Conservation (phyloP, 805 yeast species). For the Starmerella sp. region DNA sequence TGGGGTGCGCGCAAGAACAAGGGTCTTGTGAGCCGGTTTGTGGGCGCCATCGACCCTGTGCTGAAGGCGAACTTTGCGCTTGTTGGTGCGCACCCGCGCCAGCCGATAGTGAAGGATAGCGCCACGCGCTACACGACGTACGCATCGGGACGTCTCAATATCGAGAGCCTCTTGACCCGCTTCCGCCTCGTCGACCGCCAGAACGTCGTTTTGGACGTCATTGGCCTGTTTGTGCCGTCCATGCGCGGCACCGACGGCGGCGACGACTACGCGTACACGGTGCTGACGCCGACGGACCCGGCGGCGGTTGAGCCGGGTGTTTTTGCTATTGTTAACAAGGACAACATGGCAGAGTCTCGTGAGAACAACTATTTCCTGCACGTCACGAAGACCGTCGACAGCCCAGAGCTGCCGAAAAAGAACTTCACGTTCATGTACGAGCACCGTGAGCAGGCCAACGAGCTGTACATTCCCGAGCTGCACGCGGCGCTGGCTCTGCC, state of each 20-base stretch:
- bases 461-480: slow-evolving; percentile 41
- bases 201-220: slow-evolving; percentile 53
- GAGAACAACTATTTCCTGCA: slow-evolving; percentile 70
- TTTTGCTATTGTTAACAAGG: slow-evolving; percentile 75
- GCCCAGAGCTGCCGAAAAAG: slow-evolving; percentile 55
- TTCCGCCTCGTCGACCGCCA: slow-evolving; percentile 68
- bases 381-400: slow-evolving; percentile 66
- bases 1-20: slow-evolving; percentile 53
- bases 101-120: slow-evolving; percentile 47
- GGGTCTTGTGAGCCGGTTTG: slow-evolving; percentile 42
- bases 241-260: slow-evolving; percentile 40
- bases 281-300: slow-evolving; percentile 41
- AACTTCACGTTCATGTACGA: slow-evolving; percentile 85
- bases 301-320: slow-evolving; percentile 55
- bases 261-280: slow-evolving; percentile 48
- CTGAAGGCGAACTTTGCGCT: slow-evolving; percentile 63
- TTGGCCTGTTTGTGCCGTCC: slow-evolving; percentile 52
- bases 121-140: slow-evolving; percentile 54
- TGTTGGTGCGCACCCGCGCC: slow-evolving; percentile 41
- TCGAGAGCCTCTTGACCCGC: slow-evolving; percentile 50
- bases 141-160: slow-evolving; percentile 79
- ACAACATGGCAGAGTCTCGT: slow-evolving; percentile 66
- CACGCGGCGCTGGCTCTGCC: slow-evolving; percentile 35
- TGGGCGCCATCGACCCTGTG: slow-evolving; percentile 40
- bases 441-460: slow-evolving; percentile 65